phyloP scores from a whole-genome alignment of 768 basidiomycete species.

The Udeniomyces megalosporus region DNA sequence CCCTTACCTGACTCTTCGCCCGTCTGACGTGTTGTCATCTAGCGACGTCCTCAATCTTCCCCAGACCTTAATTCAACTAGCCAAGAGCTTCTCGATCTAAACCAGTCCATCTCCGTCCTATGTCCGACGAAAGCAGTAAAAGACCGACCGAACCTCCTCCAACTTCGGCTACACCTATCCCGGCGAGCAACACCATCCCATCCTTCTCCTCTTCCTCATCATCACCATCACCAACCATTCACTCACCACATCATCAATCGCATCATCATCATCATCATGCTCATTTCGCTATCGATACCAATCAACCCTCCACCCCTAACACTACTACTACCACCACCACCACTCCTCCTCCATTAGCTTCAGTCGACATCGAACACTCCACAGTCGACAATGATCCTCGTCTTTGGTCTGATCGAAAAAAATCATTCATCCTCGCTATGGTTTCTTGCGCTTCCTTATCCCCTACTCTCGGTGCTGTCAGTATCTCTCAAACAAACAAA shows the following conservation, averaged over 20 bases:
- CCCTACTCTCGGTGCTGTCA: conserved; percentile 25
- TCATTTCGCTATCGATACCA: neutral
- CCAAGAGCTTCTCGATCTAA: too few relatives aligned
- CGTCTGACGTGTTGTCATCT: neutral
- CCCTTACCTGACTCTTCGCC: neutral
- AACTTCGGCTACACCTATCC: too few relatives aligned
- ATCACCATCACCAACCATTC: too few relatives aligned
- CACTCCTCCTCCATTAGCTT: neutral
- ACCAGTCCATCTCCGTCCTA: too few relatives aligned
- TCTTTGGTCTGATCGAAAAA: conserved; percentile 28
- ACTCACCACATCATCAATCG: too few relatives aligned
- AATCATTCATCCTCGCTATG: conserved; percentile 19
- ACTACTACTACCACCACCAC: neutral
- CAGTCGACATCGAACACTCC: conserved; percentile 30
- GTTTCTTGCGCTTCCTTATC: conserved; percentile 21
- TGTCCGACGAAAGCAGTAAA: too few relatives aligned
- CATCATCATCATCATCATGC: too few relatives aligned
- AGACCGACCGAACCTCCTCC: too few relatives aligned
- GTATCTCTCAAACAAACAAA: neutral
- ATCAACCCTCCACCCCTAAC: neutral
- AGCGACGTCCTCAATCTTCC: neutral
- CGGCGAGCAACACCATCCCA: too few relatives aligned
- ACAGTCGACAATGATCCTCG: conserved; percentile 32
- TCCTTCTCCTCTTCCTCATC: too few relatives aligned
- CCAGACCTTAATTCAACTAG: neutral